Percentiles rank a stretch among this genome's conserved stretches.
phyloP scores from a whole-genome alignment of 2,329 filamentous ascomycete species.

The Tolypocladium capitatum region DNA sequence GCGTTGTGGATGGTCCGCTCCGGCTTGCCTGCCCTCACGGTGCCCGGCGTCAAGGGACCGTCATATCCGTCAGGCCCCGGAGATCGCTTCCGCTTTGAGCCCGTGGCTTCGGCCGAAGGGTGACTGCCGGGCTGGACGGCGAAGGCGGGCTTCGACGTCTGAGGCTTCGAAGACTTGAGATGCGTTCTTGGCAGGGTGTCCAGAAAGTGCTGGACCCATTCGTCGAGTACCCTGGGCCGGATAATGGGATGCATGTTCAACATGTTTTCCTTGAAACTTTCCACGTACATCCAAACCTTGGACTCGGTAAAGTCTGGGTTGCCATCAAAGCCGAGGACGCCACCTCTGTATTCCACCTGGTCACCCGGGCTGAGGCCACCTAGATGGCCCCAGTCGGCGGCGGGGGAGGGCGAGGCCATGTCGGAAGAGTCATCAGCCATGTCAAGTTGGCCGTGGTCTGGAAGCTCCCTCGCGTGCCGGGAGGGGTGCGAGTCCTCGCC shows the following conservation, averaged over 20 bases:
- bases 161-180: constrained; percentile 13
- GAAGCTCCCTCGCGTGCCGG: constrained; percentile 28
- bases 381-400: constrained; percentile 46
- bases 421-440: constrained; percentile 37
- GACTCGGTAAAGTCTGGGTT: constrained; percentile 40
- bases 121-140: constrained; percentile 16
- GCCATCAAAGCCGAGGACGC: constrained; percentile 27
- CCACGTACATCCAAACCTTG: constrained; percentile 39
- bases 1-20: constrained; percentile 65
- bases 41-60: constrained; percentile 14
- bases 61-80: constrained; percentile 25
- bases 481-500: constrained; percentile 59
- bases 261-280: constrained; percentile 46
- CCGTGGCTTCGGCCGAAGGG: constrained; percentile 14
- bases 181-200: constrained; percentile 27
- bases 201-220: constrained; percentile 40
- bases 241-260: constrained; percentile 55
- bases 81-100: constrained; percentile 45
- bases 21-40: constrained; percentile 32
- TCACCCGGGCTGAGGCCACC: constrained; percentile 35
- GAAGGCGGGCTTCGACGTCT: constrained; percentile 17
- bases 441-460: constrained; percentile 25
- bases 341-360: constrained; percentile 24
- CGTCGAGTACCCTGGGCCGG: constrained; percentile 36
- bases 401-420: constrained; percentile 38